Percentiles rank a stretch among this genome's conserved stretches.
These are phyloP conservation scores for Cryomyces antarcticus DNA, from an alignment of 495 filamentous ascomycete species.

Conservation along the genomic window DNA sequence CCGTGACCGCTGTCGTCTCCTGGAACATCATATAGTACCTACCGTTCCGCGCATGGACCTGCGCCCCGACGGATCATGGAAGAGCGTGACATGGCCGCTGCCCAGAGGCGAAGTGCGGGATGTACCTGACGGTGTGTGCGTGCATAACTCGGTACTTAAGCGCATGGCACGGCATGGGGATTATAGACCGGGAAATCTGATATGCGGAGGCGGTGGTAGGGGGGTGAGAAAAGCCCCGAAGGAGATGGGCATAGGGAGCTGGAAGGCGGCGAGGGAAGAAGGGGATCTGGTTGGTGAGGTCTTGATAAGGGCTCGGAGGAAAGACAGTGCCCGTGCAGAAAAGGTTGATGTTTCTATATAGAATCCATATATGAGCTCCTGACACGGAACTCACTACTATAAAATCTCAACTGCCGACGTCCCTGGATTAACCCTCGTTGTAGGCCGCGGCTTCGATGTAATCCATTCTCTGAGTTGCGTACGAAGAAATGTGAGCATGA, in stretches of 20 bases:
- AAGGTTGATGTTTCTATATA: too few relatives aligned
- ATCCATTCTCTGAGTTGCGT: too few relatives aligned
- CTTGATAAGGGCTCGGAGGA: slow-evolving; percentile 3
- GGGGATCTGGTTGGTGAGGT: slow-evolving; percentile 44
- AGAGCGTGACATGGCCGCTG: slow-evolving; percentile 61
- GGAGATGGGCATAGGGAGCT: slow-evolving; percentile 48
- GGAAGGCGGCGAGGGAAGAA: slow-evolving; percentile 41
- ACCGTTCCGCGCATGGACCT: slow-evolving; percentile 73
- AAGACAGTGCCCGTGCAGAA: not conserved
- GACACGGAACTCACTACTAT: too few relatives aligned
- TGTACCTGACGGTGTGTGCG: slow-evolving; percentile 46
- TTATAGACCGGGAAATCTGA: slow-evolving; percentile 66
- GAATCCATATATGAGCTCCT: too few relatives aligned
- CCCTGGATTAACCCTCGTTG: too few relatives aligned
- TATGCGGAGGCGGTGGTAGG: slow-evolving; percentile 60
- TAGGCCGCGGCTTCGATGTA: too few relatives aligned
- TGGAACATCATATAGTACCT: slow-evolving; percentile 79
- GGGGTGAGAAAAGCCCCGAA: slow-evolving; percentile 41
- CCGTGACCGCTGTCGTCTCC: slow-evolving; percentile 34
- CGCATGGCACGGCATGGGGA: slow-evolving; percentile 42
- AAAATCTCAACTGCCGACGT: too few relatives aligned
- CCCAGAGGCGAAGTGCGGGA: slow-evolving; percentile 66
- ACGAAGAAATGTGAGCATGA: too few relatives aligned
- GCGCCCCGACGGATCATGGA: slow-evolving; percentile 53
- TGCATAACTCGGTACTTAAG: slow-evolving; percentile 55